Base-by-base conservation (phyloP, 2,329 filamentous ascomycete genomes). In the Verticillium longisporum region DNA sequence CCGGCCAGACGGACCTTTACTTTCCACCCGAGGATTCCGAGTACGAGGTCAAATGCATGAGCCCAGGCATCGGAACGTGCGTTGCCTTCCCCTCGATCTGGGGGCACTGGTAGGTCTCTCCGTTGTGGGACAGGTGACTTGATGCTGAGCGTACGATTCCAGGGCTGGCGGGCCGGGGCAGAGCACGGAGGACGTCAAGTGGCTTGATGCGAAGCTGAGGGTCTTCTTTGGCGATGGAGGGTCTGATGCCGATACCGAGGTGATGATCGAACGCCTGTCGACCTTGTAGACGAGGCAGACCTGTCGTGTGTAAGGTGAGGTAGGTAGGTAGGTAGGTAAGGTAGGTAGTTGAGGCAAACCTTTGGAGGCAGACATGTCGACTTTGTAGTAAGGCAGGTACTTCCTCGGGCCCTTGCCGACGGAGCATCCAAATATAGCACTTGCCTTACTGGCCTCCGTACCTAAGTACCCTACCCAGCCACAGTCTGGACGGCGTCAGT, bases 21-120 rank as follows among this genome's bases (percentile, higher is more conserved):
- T 94, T 95, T 66, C 88, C 90, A 58, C 89, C 89, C 0, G 90
- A 93, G 67, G 91, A 93, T 66, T 92, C 88, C 0, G 84, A 89
- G 67, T 86, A 88, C 61, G 91, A 95, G 68, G 87, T 93, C 71
- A 56, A 83, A 21, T 72, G 69, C 50, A 78, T 79, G 77, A 60
- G 67, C 0, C 61, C 69, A 0, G 69, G 68, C 0, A 63, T 73
- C 33, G 75, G 72, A 0, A 71, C 71, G 41, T 69, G 75, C 10
- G 68, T 76, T 41, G 65, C 74, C 0, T 74, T 75, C 50, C 76
- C 76, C 0, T 78, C 76, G 0, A 73, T 78, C 18, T 78, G 75
- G 75, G 77, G 77, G 0, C 77, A 78, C 55, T 78, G 73, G 73
- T 68, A 62, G 66, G 66, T 58, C 37, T 1, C 33, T 36, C 11